phyloP scores from a whole-genome alignment of 805 yeast genomes.

The Saccharomycopsis amapae region DNA sequence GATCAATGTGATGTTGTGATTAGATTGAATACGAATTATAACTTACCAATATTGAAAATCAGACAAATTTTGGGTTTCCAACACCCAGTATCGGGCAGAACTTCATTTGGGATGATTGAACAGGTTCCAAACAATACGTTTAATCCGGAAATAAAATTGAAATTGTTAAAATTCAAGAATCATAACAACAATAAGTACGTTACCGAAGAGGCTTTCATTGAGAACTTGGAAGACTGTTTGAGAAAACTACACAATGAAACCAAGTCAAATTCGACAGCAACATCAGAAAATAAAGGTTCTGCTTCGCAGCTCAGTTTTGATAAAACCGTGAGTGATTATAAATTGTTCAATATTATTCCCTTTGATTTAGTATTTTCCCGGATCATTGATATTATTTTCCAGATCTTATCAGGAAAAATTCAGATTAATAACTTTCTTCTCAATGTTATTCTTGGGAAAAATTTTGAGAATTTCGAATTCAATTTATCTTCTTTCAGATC shows the following conservation, averaged over 20 bases:
- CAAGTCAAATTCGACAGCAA: too few relatives aligned
- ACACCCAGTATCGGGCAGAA: slow-evolving; percentile 2
- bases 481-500: slow-evolving; percentile 14
- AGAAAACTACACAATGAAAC: too few relatives aligned
- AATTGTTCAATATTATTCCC: slow-evolving; percentile 14
- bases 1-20: slow-evolving; percentile 3
- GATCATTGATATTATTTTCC: slow-evolving; percentile 12
- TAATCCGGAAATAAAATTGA: slow-evolving; percentile 21
- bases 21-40: slow-evolving; percentile 20
- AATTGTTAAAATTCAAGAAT: slow-evolving; percentile 4
- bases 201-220: neutral
- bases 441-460: slow-evolving; percentile 20
- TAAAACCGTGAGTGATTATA: slow-evolving; percentile 6
- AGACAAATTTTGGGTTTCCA: slow-evolving; percentile 19
- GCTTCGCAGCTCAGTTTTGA: neutral
- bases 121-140: slow-evolving; percentile 19
- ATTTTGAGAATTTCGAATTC: slow-evolving; percentile 23
- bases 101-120: slow-evolving; percentile 11
- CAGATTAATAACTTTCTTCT: slow-evolving; percentile 14
- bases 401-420: slow-evolving; percentile 7
- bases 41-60: slow-evolving; percentile 15
- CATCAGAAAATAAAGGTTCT: neutral
- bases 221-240: neutral
- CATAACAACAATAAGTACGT: neutral
- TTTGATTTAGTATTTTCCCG: slow-evolving; percentile 19